Percentiles rank a stretch among this genome's conserved stretches.
Evolutionary conservation across 805 yeast genomes (phyloP).

Genomic region (Cyberlindnera bimundalis): DNA sequence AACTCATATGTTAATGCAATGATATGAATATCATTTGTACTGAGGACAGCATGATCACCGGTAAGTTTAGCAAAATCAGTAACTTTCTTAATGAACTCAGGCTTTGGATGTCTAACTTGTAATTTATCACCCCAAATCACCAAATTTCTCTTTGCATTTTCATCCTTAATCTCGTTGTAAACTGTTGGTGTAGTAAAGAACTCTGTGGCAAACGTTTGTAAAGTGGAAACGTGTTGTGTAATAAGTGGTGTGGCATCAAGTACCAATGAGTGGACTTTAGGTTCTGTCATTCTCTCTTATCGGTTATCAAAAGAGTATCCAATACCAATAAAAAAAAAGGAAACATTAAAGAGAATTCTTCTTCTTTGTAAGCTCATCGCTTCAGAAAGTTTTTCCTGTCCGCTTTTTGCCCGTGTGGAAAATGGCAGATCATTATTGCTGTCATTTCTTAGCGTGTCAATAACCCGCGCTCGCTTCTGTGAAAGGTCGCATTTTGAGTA

Average conservation of each 20-base stretch:
- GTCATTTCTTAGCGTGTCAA: not conserved
- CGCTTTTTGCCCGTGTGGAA: not conserved
- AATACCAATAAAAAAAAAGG: no score
- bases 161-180: conserved; percentile 81
- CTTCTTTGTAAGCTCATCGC: not conserved
- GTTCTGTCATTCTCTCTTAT: conserved; percentile 12
- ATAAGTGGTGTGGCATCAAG: conserved; percentile 96
- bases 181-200: conserved; percentile 94
- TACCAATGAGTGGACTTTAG: conserved; percentile 44
- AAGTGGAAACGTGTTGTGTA: conserved; percentile 72
- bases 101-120: conserved; percentile 71
- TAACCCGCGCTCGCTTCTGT: not conserved
- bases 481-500: no score
- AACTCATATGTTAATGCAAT: conserved; percentile 89
- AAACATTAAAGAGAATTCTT: no score
- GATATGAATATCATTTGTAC: conserved; percentile 88
- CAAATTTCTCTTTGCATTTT: conserved; percentile 72
- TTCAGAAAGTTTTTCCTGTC: not conserved
- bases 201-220: conserved; percentile 64
- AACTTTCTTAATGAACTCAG: conserved; percentile 60
- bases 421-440: not conserved
- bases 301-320: no score
- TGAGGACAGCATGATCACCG: conserved; percentile 87
- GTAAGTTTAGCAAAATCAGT: conserved; percentile 77
- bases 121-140: conserved; percentile 76